Percentiles rank a stretch among this genome's conserved stretches.
These are phyloP conservation scores for Tetrahymena thermophila DNA, from an alignment of 73 alveolate species.

Conservation along the genomic window DNA sequence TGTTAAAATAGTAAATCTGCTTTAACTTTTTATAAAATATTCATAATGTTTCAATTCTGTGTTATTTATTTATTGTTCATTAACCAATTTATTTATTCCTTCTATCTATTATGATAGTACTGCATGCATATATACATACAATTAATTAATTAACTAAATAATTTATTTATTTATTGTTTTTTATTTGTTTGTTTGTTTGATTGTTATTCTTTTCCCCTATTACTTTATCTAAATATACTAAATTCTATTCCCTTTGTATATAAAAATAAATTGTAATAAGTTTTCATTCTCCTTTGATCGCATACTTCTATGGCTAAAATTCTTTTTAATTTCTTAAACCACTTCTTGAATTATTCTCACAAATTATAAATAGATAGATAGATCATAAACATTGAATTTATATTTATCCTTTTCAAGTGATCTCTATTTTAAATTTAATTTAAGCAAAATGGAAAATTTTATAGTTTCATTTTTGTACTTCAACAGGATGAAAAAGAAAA, in stretches of 20 bases:
- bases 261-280: too few species aligned
- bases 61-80: neutral
- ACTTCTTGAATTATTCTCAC: neutral
- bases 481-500: too few species aligned
- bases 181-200: neutral
- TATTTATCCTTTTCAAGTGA: neutral
- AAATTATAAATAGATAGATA: neutral
- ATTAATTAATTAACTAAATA: too few species aligned
- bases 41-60: neutral
- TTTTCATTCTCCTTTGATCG: neutral
- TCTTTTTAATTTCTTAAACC: neutral
- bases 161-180: too few species aligned
- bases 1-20: neutral
- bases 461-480: neutral
- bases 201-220: neutral
- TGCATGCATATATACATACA: neutral
- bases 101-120: neutral
- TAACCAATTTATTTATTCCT: neutral
- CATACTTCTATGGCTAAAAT: neutral
- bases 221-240: neutral
- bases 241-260: neutral
- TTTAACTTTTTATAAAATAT: neutral
- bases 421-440: neutral
- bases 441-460: neutral
- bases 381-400: too few species aligned